phyloP scores from a whole-genome alignment of 495 filamentous ascomycete species.

The Corynascus novoguineensis region DNA sequence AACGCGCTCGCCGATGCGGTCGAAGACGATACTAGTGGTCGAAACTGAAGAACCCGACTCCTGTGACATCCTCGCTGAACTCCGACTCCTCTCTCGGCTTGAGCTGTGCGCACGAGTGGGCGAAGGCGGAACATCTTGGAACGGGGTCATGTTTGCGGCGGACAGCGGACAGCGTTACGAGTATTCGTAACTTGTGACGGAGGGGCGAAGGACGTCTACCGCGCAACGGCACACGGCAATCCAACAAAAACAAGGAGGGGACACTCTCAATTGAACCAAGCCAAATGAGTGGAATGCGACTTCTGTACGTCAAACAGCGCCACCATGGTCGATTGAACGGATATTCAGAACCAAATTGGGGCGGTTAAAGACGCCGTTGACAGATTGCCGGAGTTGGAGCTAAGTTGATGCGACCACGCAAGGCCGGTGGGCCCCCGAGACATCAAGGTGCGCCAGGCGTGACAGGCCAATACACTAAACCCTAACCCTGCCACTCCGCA shows the following conservation, averaged over 20 bases:
- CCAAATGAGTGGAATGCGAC: constrained; percentile 1
- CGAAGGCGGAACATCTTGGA: constrained; percentile 5
- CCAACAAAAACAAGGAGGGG: constrained; percentile 3
- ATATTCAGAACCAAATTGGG: constrained; percentile 16
- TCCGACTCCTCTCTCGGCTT: constrained; percentile 11
- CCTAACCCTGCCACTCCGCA: not conserved
- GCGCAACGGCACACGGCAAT: constrained; percentile 9
- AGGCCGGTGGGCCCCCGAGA: not conserved
- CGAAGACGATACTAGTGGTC: constrained; percentile 72
- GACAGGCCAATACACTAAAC: not conserved
- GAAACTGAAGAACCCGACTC: constrained; percentile 65
- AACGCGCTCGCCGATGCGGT: constrained; percentile 55
- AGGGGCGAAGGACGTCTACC: not conserved
- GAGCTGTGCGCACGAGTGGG: constrained; percentile 1
- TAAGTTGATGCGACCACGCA: not conserved
- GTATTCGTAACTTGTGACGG: not conserved
- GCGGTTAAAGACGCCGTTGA: constrained; percentile 10
- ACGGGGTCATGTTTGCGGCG: constrained; percentile 8
- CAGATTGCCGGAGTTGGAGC: not conserved
- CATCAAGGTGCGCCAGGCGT: constrained; percentile 10
- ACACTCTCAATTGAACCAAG: not conserved
- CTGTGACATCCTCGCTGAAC: constrained; percentile 37
- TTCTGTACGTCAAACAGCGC: constrained; percentile 1
- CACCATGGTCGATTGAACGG: constrained; percentile 17
- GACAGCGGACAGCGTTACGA: not conserved